These are phyloP conservation scores for Xanthoparmelia taractica DNA, from an alignment of 495 filamentous ascomycete genomes.

Conservation along the genomic window DNA sequence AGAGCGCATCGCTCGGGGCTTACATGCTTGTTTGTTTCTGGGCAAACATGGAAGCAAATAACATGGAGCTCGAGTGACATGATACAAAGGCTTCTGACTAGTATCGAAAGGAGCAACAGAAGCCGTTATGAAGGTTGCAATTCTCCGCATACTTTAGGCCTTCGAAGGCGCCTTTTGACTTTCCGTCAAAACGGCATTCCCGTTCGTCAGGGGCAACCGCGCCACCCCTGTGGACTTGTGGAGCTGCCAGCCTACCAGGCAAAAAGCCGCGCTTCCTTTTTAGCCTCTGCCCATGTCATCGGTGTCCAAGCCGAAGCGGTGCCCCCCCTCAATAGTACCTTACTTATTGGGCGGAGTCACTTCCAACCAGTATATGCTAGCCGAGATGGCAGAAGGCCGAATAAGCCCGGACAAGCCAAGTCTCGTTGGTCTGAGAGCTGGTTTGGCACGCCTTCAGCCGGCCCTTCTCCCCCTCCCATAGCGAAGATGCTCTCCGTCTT, in stretches of 20 bases:
- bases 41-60: neutral
- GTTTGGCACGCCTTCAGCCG: neutral
- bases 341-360: neutral
- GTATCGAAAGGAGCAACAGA: neutral
- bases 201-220: conserved; percentile 2
- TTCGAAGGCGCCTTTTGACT: neutral
- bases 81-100: neutral
- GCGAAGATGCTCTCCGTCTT: neutral
- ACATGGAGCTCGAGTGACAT: neutral
- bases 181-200: neutral
- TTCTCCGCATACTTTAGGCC: neutral
- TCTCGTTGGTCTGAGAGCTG: neutral
- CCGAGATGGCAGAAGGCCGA: neutral
- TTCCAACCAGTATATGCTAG: neutral
- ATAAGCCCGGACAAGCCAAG: neutral
- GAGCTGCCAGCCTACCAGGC: neutral
- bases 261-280: neutral
- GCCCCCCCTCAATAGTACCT: neutral
- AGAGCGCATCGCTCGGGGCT: neutral
- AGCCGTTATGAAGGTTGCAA: neutral
- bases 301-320: neutral
- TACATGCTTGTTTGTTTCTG: neutral
- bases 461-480: neutral
- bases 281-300: neutral
- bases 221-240: too few species aligned